These are phyloP conservation scores for Linum tenue DNA, from an alignment of 345 rosid genomes.

Conservation along the genomic window DNA sequence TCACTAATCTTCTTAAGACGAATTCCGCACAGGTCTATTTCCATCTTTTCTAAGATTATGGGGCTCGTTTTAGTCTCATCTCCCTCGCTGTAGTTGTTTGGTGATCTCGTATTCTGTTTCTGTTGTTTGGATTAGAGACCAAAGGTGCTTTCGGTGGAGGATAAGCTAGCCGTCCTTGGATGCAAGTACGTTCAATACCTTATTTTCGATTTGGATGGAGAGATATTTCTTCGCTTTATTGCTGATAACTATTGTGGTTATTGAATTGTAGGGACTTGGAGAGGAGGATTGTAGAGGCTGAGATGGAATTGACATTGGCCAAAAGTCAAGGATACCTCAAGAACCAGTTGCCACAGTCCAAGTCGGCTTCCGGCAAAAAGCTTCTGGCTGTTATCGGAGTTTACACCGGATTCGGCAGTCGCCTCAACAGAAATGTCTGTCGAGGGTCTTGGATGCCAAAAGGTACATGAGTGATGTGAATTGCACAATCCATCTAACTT, in stretches of 20 bases:
- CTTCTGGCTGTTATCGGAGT: slow-evolving; percentile 91
- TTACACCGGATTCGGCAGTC: slow-evolving; percentile 88
- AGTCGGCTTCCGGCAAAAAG: slow-evolving; percentile 42
- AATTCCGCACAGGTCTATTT: slow-evolving; percentile 58
- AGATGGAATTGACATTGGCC: slow-evolving; percentile 92
- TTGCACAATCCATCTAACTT: background rate
- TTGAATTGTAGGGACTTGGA: slow-evolving; percentile 65
- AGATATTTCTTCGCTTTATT: background rate
- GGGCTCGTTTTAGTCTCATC: background rate
- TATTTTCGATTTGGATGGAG: background rate
- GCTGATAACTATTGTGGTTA: background rate
- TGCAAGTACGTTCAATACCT: slow-evolving; percentile 63
- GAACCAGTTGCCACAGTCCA: slow-evolving; percentile 33
- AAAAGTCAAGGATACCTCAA: slow-evolving; percentile 83
- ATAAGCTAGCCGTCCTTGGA: slow-evolving; percentile 61
- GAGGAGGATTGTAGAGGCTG: slow-evolving; percentile 74
- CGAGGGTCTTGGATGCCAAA: slow-evolving; percentile 97
- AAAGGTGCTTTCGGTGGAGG: slow-evolving; percentile 78
- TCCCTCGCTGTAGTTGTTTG: background rate
- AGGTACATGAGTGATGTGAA: slow-evolving; percentile 29
- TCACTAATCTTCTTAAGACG: slow-evolving; percentile 55
- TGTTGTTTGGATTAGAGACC: slow-evolving; percentile 52
- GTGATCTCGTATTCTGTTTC: slow-evolving; percentile 6
- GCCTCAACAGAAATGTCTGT: slow-evolving; percentile 56
- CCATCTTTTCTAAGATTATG: background rate